Evolutionary conservation across 192 early-diverging fungal genomes (phyloP), one percentile per base, ranked within the genome.

Genomic region (Backusella tarrabulga): DNA sequence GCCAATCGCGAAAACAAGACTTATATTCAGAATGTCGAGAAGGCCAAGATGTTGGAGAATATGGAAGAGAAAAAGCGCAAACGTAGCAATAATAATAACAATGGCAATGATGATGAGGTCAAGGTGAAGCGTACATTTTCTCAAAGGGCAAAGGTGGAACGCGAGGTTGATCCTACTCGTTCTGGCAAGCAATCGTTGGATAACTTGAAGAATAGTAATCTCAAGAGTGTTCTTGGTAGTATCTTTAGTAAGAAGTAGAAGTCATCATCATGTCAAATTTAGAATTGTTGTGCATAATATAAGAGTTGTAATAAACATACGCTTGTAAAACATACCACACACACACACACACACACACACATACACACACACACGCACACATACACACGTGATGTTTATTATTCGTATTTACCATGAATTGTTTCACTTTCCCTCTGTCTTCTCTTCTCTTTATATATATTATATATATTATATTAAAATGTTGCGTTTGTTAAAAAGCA

Each of bases 1-100:
- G 93, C 94, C 14, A 91, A 91, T 77, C 85, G 93, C 44, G 97
- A 99, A 77, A 93, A 92, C 68, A 95, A 96, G 81, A 89, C 86
- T 4, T 97, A 96, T 83, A 46, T 96, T 69, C 90, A 86, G 78
- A 99, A 95, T 80, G 97, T 99, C 34, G 93, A 92, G 42, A 90
- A 89, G 73, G 89, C 94, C 32, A 96, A 96, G 87, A 98, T 95
- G 91, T 87, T 96, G 67, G 84, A 88, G 67, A 90, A 87, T 41
- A 95, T 97, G 69, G 89, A 93, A 83, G 86, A 86, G 8, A 93
- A 89, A 79, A 90, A 93, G 81, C 79, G 80, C 26, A 88, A 87
- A 63, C 84, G 89, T 74, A 77, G 73, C 21, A 79, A 80, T 26
- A 44, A 63, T 23, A 3, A 0, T 14, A 11, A 63, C 12, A 4